A percentile compares a stretch with the other conserved stretches of the same genome.
These are phyloP conservation scores for Helotiales sp. DNA, from an alignment of 2,329 filamentous ascomycete species.

Conservation along the genomic window DNA sequence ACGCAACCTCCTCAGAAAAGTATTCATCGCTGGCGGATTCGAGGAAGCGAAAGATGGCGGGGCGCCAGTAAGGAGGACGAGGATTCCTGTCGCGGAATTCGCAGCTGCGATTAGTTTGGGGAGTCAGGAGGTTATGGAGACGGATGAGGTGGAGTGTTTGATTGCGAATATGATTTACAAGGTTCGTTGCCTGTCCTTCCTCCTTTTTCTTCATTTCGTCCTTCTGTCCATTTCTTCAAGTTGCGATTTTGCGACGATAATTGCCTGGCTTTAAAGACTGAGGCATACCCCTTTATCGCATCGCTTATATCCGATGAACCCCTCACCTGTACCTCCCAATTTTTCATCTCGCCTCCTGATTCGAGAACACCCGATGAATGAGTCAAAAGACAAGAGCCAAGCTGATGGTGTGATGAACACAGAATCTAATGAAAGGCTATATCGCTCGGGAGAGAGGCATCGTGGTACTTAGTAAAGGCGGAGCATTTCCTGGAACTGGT, in stretches of 20 bases:
- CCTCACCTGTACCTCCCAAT: not conserved
- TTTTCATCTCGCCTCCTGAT: not conserved
- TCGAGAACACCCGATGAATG: not conserved
- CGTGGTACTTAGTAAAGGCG: constrained; percentile 89
- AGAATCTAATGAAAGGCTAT: constrained; percentile 83
- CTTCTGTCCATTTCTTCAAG: not conserved
- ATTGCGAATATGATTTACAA: constrained; percentile 98
- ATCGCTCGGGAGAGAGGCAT: constrained; percentile 88
- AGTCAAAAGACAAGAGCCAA: not conserved
- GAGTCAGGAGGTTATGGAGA: constrained; percentile 67
- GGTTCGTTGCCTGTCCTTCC: constrained; percentile 49
- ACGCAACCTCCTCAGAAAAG: constrained; percentile 88
- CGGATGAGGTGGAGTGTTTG: constrained; percentile 93
- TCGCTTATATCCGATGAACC: not conserved
- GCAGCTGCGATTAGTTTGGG: constrained; percentile 78
- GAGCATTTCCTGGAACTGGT: constrained; percentile 90
- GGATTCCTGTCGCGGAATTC: constrained; percentile 83
- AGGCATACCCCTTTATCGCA: constrained; percentile 15
- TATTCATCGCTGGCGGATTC: constrained; percentile 82
- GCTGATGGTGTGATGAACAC: not conserved
- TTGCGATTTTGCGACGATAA: not conserved
- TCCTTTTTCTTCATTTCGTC: constrained; percentile 1
- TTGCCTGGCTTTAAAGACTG: not conserved
- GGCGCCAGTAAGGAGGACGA: constrained; percentile 66
- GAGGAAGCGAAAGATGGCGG: constrained; percentile 72